Evolutionary conservation across 1,284 basidiomycete species (phyloP).

Genomic region (Rhodotorula sp.): DNA sequence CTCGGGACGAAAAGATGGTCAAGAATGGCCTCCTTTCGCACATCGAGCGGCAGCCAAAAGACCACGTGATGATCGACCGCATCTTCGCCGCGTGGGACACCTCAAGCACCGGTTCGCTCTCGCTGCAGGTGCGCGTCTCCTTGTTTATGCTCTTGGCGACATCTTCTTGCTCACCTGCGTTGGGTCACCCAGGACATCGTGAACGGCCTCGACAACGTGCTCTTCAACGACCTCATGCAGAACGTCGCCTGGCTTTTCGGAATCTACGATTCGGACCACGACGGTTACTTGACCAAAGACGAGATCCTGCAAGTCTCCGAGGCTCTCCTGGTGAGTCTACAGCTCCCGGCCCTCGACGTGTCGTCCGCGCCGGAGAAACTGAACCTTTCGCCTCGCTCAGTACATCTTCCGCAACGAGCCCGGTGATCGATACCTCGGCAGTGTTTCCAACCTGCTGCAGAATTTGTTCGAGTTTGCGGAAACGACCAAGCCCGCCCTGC

Average conservation of each 20-base stretch:
- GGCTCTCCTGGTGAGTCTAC: conserved; percentile 71
- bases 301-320: conserved; percentile 90
- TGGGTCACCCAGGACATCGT: conserved; percentile 71
- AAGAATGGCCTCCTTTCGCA: conserved; percentile 83
- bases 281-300: conserved; percentile 91
- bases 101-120: conserved; percentile 73
- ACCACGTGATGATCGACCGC: conserved; percentile 71
- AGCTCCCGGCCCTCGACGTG: background rate
- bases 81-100: conserved; percentile 90
- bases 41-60: conserved; percentile 71
- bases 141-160: background rate
- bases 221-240: conserved; percentile 96
- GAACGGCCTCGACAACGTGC: conserved; percentile 81
- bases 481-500: conserved; percentile 51
- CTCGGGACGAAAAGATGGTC: conserved; percentile 89
- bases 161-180: too few species aligned
- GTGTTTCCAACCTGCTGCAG: conserved; percentile 92
- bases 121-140: conserved; percentile 65
- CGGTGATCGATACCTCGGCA: conserved; percentile 93
- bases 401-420: conserved; percentile 98
- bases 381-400: conserved; percentile 52
- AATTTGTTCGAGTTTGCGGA: conserved; percentile 97
- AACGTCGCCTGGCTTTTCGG: conserved; percentile 99
- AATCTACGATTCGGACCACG: conserved; percentile 92
- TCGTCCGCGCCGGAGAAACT: background rate